These are phyloP conservation scores for Arbutus unedo DNA, from an alignment of 148 eudicot genomes.

Conservation along the genomic window DNA sequence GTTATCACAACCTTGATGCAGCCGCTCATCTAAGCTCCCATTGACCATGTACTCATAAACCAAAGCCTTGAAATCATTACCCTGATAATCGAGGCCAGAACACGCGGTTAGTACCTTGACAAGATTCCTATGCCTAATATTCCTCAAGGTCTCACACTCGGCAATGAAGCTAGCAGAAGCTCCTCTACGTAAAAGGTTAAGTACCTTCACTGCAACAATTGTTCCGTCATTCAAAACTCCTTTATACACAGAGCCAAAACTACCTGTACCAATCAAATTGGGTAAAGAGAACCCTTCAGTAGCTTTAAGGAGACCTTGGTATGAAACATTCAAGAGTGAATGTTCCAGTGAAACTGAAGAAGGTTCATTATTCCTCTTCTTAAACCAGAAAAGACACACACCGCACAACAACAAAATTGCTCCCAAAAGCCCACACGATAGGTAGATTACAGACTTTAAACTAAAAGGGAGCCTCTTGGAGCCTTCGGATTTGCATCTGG, in stretches of 20 bases:
- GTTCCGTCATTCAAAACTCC: constrained; percentile 11
- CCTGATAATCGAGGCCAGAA: constrained; percentile 14
- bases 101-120: constrained; percentile 17
- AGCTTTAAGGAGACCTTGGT: constrained; percentile 19
- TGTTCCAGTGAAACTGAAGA: background rate
- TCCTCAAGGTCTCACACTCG: constrained; percentile 23
- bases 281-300: constrained; percentile 15
- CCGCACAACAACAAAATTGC: background rate
- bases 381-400: background rate
- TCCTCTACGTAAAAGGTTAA: constrained; percentile 13
- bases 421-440: constrained; percentile 10
- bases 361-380: constrained; percentile 5
- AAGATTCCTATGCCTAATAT: constrained; percentile 22
- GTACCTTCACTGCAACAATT: constrained; percentile 21
- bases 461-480: background rate
- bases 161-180: constrained; percentile 21
- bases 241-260: constrained; percentile 22
- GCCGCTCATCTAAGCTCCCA: constrained; percentile 15
- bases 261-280: constrained; percentile 21
- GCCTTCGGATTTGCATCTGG: constrained; percentile 16
- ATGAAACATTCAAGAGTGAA: constrained; percentile 10
- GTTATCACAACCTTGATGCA: background rate
- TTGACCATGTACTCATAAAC: constrained; percentile 19
- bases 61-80: constrained; percentile 17
- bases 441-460: background rate